These are phyloP conservation scores for Taphrina flavorubra DNA, from an alignment of 1,139 yeast genomes.

Conservation along the genomic window DNA sequence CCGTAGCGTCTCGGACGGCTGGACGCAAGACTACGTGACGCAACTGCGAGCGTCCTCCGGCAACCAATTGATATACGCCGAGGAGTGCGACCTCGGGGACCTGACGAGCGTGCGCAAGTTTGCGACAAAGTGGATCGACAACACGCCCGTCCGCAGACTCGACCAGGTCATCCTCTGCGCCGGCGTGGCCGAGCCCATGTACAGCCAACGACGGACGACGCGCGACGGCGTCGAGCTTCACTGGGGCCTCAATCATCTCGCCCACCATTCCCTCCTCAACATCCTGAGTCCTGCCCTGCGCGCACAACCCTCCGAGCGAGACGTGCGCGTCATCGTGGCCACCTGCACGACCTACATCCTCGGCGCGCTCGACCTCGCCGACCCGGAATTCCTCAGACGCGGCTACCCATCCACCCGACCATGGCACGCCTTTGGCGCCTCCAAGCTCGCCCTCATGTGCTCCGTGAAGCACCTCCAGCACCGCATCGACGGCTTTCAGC, in stretches of 20 bases:
- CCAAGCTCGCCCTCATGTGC: constrained; percentile 75
- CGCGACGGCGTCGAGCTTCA: constrained; percentile 85
- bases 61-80: constrained; percentile 82
- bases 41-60: constrained; percentile 72
- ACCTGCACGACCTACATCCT: constrained; percentile 77
- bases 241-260: constrained; percentile 78
- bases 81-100: constrained; percentile 79
- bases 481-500: constrained; percentile 61
- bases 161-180: constrained; percentile 91
- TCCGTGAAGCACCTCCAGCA: constrained; percentile 79
- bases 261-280: constrained; percentile 78
- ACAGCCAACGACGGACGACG: constrained; percentile 65
- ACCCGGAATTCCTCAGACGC: constrained; percentile 68
- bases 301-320: constrained; percentile 92
- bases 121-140: constrained; percentile 94
- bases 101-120: constrained; percentile 81
- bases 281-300: constrained; percentile 78
- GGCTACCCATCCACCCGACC: constrained; percentile 69
- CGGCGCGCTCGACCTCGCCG: constrained; percentile 69
- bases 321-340: constrained; percentile 77
- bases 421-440: constrained; percentile 78
- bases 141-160: constrained; percentile 83
- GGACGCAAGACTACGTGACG: constrained; percentile 80
- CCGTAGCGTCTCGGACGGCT: constrained; percentile 65
- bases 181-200: constrained; percentile 76